Base-by-base conservation (phyloP, 140 eudicot genomes). In the Oenanthe javanica region DNA sequence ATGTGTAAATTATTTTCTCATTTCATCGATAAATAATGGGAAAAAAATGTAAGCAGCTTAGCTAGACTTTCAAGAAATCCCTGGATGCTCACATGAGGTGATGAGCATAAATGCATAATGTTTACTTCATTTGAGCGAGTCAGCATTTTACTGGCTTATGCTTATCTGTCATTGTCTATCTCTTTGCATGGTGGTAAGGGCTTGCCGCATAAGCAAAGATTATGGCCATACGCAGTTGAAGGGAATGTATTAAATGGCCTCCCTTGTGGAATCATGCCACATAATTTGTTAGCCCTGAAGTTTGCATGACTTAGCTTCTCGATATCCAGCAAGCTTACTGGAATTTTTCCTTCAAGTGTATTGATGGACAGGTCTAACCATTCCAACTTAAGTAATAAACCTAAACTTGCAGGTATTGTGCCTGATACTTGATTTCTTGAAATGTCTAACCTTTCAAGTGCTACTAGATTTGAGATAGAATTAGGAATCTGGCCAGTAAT, bases 321-420 rank as follows among this genome's bases (percentile, higher is more conserved):
- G 13, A 86, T 86, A 42, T 82, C 83, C 40, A 84, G 79, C 84
- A 86, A 84, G 79, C 88, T 89, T 11, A 18, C 86, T 50, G 92
- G 92, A n/a, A 89, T 86, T 63, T 27, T 78, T 15, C 92, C 92
- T 2, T 40, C 76, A 8, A 89, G 79, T 74, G 83, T 43, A 46
- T 89, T 89, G 81, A 80, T 82, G 42, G 92, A 89, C 48, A 89
- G 27, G 75, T 89, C 92, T 27, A 89, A 47, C 92, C 92, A 89
- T 70, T 89, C 86, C 81, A 89, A 49, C 77, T 83, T 89, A 38
- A 82, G 76, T 67, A 89, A 45, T 45, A 12, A 38, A 9, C 92
- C 92, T 50, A 84, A 61, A 64, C 90, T 76, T 40, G 84, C 38
- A 59, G 92, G 92, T n/a, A 89, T 89, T 9, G 82, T 75, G 70